Percentiles rank a stretch among this genome's conserved stretches.
phyloP scores from a whole-genome alignment of 2,329 filamentous ascomycete species.

The Diaporthe helianthi region DNA sequence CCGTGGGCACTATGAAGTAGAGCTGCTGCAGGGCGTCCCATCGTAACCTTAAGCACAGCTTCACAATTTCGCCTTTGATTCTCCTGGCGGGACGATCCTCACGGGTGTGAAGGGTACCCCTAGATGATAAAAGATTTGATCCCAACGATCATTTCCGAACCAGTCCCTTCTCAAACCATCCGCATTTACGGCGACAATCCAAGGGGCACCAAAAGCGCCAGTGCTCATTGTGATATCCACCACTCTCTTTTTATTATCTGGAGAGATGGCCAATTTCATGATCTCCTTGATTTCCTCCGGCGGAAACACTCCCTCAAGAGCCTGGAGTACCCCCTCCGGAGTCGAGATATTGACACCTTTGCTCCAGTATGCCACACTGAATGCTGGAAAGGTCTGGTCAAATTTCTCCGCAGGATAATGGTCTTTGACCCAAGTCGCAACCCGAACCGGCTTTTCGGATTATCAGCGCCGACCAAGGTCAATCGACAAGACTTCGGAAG shows the following conservation, averaged over 20 bases:
- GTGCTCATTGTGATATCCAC: background rate
- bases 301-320: background rate
- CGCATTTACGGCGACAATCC: background rate
- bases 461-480: conserved; percentile 42
- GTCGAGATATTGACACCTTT: background rate
- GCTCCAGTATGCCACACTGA: background rate
- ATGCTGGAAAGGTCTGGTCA: conserved; percentile 2
- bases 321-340: background rate
- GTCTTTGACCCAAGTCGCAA: conserved; percentile 1
- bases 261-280: background rate
- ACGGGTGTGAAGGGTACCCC: background rate
- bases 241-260: background rate
- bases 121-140: conserved; percentile 1
- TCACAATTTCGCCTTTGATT: background rate
- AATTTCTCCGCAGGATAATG: background rate
- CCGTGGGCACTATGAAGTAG: too few relatives aligned
- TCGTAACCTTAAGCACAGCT: too few relatives aligned
- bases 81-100: background rate
- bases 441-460: conserved; percentile 40
- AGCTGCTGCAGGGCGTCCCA: too few relatives aligned
- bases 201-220: conserved; percentile 7
- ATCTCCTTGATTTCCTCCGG: background rate
- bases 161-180: background rate
- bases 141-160: conserved; percentile 11
- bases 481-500: background rate